These are phyloP conservation scores for Emericellopsis atlantica DNA, from an alignment of 2,329 filamentous ascomycete genomes.

Conservation along the genomic window DNA sequence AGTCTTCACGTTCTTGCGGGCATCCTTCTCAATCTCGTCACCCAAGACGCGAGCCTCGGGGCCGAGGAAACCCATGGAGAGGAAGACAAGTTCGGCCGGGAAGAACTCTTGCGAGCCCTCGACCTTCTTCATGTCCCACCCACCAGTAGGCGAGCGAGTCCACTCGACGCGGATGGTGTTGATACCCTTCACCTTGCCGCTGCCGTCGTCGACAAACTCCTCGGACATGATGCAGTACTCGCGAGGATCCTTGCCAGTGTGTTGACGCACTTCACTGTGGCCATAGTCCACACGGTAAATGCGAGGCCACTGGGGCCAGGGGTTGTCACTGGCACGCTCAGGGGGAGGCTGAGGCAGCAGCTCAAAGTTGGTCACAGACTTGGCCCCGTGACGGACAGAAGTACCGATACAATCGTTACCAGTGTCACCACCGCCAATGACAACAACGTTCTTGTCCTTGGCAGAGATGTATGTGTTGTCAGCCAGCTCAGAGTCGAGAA, in stretches of 20 bases:
- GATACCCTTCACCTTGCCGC: slow-evolving; percentile 84
- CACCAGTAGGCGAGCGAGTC: slow-evolving; percentile 78
- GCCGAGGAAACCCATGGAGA: slow-evolving; percentile 96
- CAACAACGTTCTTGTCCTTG: slow-evolving; percentile 90
- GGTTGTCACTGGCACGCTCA: slow-evolving; percentile 86
- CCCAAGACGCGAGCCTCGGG: slow-evolving; percentile 82
- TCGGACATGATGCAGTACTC: slow-evolving; percentile 99
- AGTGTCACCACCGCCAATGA: slow-evolving; percentile 95
- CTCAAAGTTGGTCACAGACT: slow-evolving; percentile 94
- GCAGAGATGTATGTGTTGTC: slow-evolving; percentile 85
- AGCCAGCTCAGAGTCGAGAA: slow-evolving; percentile 78
- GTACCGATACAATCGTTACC: slow-evolving; percentile 98
- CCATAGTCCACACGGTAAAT: slow-evolving; percentile 98
- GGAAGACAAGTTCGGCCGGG: slow-evolving; percentile 83
- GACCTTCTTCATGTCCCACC: slow-evolving; percentile 98
- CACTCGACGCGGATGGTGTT: slow-evolving; percentile 93
- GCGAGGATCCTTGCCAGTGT: slow-evolving; percentile 90
- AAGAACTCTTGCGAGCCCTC: slow-evolving; percentile 92
- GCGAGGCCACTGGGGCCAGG: slow-evolving; percentile 96
- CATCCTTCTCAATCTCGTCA: slow-evolving; percentile 81
- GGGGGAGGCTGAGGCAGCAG: slow-evolving; percentile 83
- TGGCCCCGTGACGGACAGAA: slow-evolving; percentile 87
- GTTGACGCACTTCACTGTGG: slow-evolving; percentile 88
- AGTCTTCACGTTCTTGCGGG: slow-evolving; percentile 94
- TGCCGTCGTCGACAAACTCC: slow-evolving; percentile 85